Evolutionary conservation across 2,329 filamentous ascomycete species (phyloP).

Genomic region (Nothomitra cinnamomea): DNA sequence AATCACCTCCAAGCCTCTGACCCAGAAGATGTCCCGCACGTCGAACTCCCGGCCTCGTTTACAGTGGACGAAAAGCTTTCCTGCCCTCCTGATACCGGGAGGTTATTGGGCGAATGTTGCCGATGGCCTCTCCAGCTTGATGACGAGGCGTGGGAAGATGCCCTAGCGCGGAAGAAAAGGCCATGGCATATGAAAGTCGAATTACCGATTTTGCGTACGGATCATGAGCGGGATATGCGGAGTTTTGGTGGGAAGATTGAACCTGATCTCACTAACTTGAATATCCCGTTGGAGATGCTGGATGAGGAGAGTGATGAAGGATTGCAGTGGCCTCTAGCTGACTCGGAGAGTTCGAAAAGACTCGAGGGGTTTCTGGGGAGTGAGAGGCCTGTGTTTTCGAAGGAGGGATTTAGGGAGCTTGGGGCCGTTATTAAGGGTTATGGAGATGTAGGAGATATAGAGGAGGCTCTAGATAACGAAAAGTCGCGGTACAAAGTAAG

Average conservation of each 20-base stretch:
- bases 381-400: conserved; percentile 5
- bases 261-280: not conserved
- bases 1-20: not conserved
- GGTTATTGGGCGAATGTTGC: not conserved
- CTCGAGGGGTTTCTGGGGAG: not conserved
- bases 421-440: not conserved
- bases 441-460: not conserved
- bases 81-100: not conserved
- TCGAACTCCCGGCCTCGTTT: not conserved
- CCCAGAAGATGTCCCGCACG: not conserved
- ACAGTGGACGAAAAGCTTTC: not conserved
- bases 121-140: not conserved
- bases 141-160: not conserved
- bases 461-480: not conserved
- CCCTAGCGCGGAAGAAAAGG: not conserved
- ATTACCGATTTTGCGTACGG: conserved; percentile 4
- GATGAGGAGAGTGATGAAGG: conserved; percentile 3
- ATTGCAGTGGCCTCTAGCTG: conserved; percentile 4
- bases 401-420: not conserved
- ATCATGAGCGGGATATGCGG: conserved; percentile 3
- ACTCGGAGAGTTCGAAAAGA: not conserved
- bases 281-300: not conserved
- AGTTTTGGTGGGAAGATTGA: not conserved
- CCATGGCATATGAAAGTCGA: not conserved
- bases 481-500: not conserved